These are phyloP conservation scores for Nectriaceae sp. DNA, from an alignment of 2,329 filamentous ascomycete genomes.

Conservation along the genomic window DNA sequence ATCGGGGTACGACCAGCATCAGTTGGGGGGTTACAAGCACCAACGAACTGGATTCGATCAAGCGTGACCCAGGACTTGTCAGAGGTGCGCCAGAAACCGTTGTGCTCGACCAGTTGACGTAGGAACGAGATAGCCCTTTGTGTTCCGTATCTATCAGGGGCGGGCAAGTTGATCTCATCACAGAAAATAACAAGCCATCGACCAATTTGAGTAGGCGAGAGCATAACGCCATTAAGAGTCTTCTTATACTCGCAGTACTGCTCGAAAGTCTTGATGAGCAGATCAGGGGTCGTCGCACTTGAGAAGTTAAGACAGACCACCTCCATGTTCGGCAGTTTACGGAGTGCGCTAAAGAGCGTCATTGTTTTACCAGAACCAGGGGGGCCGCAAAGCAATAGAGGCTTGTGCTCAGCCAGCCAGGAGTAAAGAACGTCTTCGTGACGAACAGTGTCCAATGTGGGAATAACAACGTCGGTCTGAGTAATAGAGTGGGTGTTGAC, in stretches of 20 bases:
- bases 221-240: constrained; percentile 91
- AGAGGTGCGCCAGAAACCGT: constrained; percentile 97
- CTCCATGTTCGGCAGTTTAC: constrained; percentile 98
- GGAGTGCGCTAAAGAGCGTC: constrained; percentile 96
- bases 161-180: constrained; percentile 98
- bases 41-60: constrained; percentile 98
- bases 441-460: constrained; percentile 93
- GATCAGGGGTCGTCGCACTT: constrained; percentile 94
- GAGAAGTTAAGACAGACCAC: constrained; percentile 99
- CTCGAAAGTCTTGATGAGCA: constrained; percentile 98
- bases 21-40: constrained; percentile 96
- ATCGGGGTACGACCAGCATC: constrained; percentile 95
- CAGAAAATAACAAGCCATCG: constrained; percentile 99
- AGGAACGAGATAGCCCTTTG: constrained; percentile 97
- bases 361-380: constrained; percentile 99
- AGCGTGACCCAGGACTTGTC: constrained; percentile 98
- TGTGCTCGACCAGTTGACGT: constrained; percentile 95
- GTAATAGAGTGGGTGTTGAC: constrained; percentile 98
- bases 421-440: constrained; percentile 99
- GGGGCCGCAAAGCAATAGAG: constrained; percentile 91
- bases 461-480: constrained; percentile 97
- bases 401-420: constrained; percentile 98
- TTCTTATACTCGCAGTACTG: constrained; percentile 99
- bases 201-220: constrained; percentile 94
- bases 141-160: constrained; percentile 95